phyloP scores from a whole-genome alignment of 495 filamentous ascomycete species.

The Oleoguttula mirabilis region DNA sequence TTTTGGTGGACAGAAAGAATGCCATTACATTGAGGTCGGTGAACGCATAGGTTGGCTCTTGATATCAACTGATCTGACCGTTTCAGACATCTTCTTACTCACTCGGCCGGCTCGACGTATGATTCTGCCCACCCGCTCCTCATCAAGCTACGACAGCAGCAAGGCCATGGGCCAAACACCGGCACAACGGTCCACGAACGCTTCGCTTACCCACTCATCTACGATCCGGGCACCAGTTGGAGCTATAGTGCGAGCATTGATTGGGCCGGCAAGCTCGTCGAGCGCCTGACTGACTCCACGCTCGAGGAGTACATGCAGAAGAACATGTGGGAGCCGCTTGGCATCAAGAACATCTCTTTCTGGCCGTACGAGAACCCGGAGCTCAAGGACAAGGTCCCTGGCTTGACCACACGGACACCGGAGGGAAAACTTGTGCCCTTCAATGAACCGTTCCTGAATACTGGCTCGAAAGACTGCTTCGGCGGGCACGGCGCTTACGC shows the following conservation, averaged over 20 bases:
- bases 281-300: slow-evolving; percentile 17
- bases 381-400: slow-evolving; percentile 16
- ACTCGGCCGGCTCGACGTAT: slow-evolving; percentile 18
- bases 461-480: slow-evolving; percentile 28
- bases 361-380: slow-evolving; percentile 21
- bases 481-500: slow-evolving; percentile 45
- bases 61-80: not conserved
- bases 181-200: slow-evolving; percentile 5
- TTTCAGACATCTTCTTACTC: slow-evolving; percentile 19
- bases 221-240: slow-evolving; percentile 27
- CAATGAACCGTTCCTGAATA: slow-evolving; percentile 22
- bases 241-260: slow-evolving; percentile 21
- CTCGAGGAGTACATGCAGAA: slow-evolving; percentile 37
- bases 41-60: not conserved
- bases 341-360: slow-evolving; percentile 34
- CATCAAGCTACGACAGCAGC: slow-evolving; percentile 3
- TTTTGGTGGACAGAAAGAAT: slow-evolving; percentile 9
- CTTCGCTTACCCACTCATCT: slow-evolving; percentile 24
- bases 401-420: slow-evolving; percentile 7
- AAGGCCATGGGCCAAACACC: not conserved
- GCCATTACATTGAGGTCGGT: slow-evolving; percentile 17
- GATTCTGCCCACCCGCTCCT: slow-evolving; percentile 5
- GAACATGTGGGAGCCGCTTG: slow-evolving; percentile 37
- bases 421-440: slow-evolving; percentile 16
- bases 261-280: slow-evolving; percentile 14